A percentile compares a stretch with the other conserved stretches of the same genome.
Evolutionary conservation across 1,139 yeast genomes (phyloP).

Genomic region (Blastobotrys buckinghamii): DNA sequence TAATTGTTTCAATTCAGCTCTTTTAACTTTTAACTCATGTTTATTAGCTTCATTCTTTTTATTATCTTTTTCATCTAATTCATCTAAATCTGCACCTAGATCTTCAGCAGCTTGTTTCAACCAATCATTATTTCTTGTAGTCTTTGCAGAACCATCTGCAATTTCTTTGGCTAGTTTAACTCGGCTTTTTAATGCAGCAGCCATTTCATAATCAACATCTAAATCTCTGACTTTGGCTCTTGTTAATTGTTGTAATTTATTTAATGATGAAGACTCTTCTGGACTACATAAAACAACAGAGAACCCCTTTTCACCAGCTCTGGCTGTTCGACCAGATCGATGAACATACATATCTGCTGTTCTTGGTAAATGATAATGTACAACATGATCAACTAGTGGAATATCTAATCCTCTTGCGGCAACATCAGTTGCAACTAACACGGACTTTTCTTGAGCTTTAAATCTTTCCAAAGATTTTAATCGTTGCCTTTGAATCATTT

Average conservation of each 20-base stretch:
- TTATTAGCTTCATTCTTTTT: constrained; percentile 7
- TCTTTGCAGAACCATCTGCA: constrained; percentile 62
- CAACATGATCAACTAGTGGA: constrained; percentile 85
- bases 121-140: constrained; percentile 75
- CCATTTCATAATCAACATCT: constrained; percentile 71
- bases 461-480: constrained; percentile 70
- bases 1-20: constrained; percentile 52
- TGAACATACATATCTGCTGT: constrained; percentile 93
- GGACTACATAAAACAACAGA: constrained; percentile 91
- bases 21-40: constrained; percentile 41
- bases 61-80: constrained; percentile 39
- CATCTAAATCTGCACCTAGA: constrained; percentile 68
- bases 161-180: constrained; percentile 62
- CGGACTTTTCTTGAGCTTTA: constrained; percentile 44
- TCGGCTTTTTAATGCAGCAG: constrained; percentile 65
- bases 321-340: constrained; percentile 96
- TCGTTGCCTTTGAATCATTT: constrained; percentile 93
- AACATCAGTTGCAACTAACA: constrained; percentile 90
- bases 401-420: constrained; percentile 99
- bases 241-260: constrained; percentile 62
- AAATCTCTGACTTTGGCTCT: constrained; percentile 51
- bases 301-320: constrained; percentile 93
- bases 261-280: constrained; percentile 77
- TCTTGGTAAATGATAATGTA: constrained; percentile 92
- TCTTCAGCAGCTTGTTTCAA: constrained; percentile 88